phyloP scores from a whole-genome alignment of 2,329 filamentous ascomycete genomes.

The Elsinoe necatrix region DNA sequence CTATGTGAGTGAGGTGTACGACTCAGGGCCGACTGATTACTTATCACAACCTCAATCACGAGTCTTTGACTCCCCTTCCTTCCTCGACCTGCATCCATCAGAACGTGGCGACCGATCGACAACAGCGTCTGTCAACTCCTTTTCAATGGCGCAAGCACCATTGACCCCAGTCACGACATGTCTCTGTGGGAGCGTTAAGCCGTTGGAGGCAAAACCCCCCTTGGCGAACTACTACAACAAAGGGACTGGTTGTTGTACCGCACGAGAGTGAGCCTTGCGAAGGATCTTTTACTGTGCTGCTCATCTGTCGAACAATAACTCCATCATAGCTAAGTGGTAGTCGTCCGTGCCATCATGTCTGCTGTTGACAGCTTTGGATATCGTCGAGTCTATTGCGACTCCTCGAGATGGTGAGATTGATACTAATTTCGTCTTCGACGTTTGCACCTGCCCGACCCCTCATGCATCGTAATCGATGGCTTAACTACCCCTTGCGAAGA shows the following conservation, averaged over 20 bases:
- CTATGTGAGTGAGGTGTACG: no score
- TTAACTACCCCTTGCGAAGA: neutral
- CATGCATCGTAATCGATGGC: neutral
- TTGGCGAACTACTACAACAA: neutral
- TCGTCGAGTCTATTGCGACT: no score
- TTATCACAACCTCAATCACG: no score
- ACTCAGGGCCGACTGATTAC: no score
- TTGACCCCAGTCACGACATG: neutral
- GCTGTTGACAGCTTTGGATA: no score
- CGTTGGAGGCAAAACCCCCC: constrained; percentile 9
- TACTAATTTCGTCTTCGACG: neutral
- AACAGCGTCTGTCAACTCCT: neutral
- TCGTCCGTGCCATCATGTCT: no score
- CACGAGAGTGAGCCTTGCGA: neutral
- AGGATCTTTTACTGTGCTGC: neutral
- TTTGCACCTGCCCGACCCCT: neutral
- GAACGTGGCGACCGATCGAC: neutral
- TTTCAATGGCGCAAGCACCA: neutral
- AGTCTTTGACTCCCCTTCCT: no score
- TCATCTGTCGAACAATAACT: no score
- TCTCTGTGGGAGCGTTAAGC: neutral
- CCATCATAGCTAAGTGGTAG: no score
- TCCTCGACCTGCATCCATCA: neutral
- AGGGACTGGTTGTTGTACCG: neutral
- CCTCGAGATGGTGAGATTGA: neutral